phyloP scores from a whole-genome alignment of 495 filamentous ascomycete genomes.

The Penicillium canescens region DNA sequence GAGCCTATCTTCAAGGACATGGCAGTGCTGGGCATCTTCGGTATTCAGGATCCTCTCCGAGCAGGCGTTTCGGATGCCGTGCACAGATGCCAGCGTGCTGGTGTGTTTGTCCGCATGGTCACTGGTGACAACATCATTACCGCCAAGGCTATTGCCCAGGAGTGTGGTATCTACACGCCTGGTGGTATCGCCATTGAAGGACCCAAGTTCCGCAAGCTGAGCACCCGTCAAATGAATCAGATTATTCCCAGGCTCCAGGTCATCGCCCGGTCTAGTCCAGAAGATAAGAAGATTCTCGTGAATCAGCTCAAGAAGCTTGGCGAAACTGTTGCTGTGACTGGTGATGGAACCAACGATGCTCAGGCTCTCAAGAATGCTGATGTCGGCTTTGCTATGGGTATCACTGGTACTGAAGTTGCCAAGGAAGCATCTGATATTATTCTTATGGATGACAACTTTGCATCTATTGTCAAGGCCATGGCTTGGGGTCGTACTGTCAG shows the following conservation, averaged over 20 bases:
- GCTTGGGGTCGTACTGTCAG: slow-evolving; percentile 89
- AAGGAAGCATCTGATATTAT: slow-evolving; percentile 95
- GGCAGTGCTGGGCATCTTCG: slow-evolving; percentile 75
- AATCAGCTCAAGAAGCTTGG: slow-evolving; percentile 77
- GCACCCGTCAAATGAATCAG: slow-evolving; percentile 62
- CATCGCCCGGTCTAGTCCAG: slow-evolving; percentile 79
- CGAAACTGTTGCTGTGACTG: slow-evolving; percentile 91
- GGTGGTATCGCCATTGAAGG: slow-evolving; percentile 84
- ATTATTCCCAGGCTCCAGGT: slow-evolving; percentile 78
- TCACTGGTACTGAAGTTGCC: slow-evolving; percentile 86
- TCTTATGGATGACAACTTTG: slow-evolving; percentile 90
- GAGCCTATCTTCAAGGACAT: slow-evolving; percentile 78
- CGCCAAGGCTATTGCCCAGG: slow-evolving; percentile 80
- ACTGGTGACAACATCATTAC: slow-evolving; percentile 86
- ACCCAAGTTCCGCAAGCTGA: slow-evolving; percentile 73
- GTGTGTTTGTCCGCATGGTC: slow-evolving; percentile 87
- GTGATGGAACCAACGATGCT: slow-evolving; percentile 91
- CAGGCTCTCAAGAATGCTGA: slow-evolving; percentile 85
- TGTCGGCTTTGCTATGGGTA: slow-evolving; percentile 91
- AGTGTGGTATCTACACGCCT: slow-evolving; percentile 77
- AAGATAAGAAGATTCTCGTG: slow-evolving; percentile 82
- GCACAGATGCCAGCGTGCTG: slow-evolving; percentile 69
- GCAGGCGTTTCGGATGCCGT: slow-evolving; percentile 76
- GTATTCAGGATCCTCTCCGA: slow-evolving; percentile 86
- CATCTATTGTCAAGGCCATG: slow-evolving; percentile 85